phyloP scores from a whole-genome alignment of 345 rosid species.

The Moringa oleifera region DNA sequence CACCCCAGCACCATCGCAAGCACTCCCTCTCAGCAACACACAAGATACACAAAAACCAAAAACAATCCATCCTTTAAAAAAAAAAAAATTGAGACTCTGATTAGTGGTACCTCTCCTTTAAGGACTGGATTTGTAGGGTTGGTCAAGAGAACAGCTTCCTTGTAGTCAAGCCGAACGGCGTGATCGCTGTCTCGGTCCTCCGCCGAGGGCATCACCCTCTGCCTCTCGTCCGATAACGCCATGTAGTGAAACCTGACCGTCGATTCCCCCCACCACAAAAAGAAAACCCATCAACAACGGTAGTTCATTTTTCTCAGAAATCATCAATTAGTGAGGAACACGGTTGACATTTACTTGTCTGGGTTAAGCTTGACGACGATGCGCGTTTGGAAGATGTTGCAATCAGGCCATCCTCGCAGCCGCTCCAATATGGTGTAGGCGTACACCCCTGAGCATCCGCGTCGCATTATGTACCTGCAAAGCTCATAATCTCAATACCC shows the following conservation, averaged over 20 bases:
- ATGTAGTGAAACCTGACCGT: conserved; percentile 74
- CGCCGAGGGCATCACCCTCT: conserved; percentile 62
- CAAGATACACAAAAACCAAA: not conserved
- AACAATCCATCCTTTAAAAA: too few relatives aligned
- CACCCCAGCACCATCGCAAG: conserved; percentile 5
- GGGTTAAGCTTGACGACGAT: conserved; percentile 68
- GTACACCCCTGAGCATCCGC: conserved; percentile 66
- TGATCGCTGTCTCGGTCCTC: conserved; percentile 34
- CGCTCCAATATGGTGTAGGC: conserved; percentile 68
- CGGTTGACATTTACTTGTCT: conserved; percentile 37
- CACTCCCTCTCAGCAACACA: not conserved
- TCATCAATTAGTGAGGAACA: not conserved
- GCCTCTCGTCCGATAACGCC: conserved; percentile 70
- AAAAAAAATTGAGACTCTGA: too few relatives aligned
- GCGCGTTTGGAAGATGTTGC: conserved; percentile 81
- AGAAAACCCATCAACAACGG: too few relatives aligned
- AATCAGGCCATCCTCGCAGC: conserved; percentile 68
- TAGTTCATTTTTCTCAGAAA: too few relatives aligned
- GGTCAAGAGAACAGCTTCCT: conserved; percentile 83
- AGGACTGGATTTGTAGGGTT: conserved; percentile 44
- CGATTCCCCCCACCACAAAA: too few relatives aligned
- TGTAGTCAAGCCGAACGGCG: conserved; percentile 51
- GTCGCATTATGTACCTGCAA: conserved; percentile 60
- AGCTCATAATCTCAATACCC: too few relatives aligned
- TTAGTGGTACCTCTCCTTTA: conserved; percentile 59